Conservation (phyloP, 768 basidiomycete species). For the Pisolithus sp. region DNA sequence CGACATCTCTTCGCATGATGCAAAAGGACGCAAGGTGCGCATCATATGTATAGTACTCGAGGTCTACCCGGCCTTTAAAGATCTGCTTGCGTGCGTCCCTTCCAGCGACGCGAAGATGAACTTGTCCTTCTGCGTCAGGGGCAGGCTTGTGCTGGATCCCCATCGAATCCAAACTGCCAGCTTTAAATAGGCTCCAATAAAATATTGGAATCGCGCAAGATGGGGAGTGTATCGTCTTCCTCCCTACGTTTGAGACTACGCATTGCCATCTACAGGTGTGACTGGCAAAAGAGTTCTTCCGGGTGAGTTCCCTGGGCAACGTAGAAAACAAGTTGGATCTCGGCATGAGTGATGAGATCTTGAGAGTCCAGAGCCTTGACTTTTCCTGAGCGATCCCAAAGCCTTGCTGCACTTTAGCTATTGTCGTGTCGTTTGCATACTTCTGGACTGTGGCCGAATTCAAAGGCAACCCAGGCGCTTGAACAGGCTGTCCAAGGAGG, state of each 20-base stretch:
- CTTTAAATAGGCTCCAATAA: slow-evolving; percentile 50
- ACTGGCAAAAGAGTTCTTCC: background rate
- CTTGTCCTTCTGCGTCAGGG: slow-evolving; percentile 14
- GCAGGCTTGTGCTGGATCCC: slow-evolving; percentile 47
- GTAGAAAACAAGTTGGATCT: background rate
- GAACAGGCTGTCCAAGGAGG: background rate
- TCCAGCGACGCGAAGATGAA: slow-evolving; percentile 58
- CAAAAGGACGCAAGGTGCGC: slow-evolving; percentile 56
- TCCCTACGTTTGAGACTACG: slow-evolving; percentile 74
- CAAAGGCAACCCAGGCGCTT: background rate
- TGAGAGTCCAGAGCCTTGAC: background rate
- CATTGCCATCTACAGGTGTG: background rate
- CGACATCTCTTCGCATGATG: slow-evolving; percentile 64
- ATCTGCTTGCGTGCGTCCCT: slow-evolving; percentile 55
- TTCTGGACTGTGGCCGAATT: background rate
- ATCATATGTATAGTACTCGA: slow-evolving; percentile 53
- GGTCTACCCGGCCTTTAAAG: slow-evolving; percentile 70
- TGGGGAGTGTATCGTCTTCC: slow-evolving; percentile 68
- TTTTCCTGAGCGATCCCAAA: background rate
- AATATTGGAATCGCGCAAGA: slow-evolving; percentile 66
- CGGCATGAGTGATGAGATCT: background rate
- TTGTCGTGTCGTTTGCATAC: no score
- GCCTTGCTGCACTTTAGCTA: background rate
- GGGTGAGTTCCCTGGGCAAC: no score
- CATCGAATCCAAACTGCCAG: slow-evolving; percentile 42